phyloP scores from a whole-genome alignment of 371 early-diverging fungal genomes.

The Nosema bombycis region DNA sequence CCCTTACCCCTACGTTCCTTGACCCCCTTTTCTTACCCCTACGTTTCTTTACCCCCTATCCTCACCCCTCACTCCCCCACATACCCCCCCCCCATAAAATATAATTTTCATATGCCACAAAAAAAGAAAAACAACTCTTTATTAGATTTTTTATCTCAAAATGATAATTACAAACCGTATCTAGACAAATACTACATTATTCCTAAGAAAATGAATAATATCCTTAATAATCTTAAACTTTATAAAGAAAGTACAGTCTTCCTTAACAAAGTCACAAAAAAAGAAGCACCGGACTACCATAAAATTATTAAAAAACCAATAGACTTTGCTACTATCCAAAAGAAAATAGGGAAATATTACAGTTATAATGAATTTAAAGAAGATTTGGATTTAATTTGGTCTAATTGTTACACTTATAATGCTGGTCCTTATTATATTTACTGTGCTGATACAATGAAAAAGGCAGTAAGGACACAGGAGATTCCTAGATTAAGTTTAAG shows the following conservation, averaged over 20 bases:
- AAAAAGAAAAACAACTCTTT: too few relatives aligned
- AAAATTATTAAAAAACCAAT: slow-evolving; percentile 76
- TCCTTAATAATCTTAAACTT: slow-evolving; percentile 33
- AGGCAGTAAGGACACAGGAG: slow-evolving; percentile 15
- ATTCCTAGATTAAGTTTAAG: slow-evolving; percentile 6
- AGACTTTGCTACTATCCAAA: slow-evolving; percentile 61
- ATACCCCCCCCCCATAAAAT: too few relatives aligned
- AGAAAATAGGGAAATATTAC: slow-evolving; percentile 53
- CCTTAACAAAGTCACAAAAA: slow-evolving; percentile 48
- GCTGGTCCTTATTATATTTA: slow-evolving; percentile 39
- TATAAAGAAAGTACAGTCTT: slow-evolving; percentile 42
- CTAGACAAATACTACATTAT: slow-evolving; percentile 16
- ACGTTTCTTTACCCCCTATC: not conserved
- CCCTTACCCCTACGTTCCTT: too few relatives aligned
- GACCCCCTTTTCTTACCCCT: too few relatives aligned
- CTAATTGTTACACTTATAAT: slow-evolving; percentile 59
- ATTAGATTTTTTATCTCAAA: too few relatives aligned
- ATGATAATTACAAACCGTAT: too few relatives aligned
- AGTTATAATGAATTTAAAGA: slow-evolving; percentile 54
- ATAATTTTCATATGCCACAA: too few relatives aligned
- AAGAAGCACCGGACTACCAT: slow-evolving; percentile 74
- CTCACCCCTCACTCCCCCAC: not conserved
- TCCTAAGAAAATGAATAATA: slow-evolving; percentile 18
- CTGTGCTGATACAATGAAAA: slow-evolving; percentile 42
- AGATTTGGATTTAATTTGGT: slow-evolving; percentile 58